These are phyloP conservation scores for Penicillium nucicola DNA, from an alignment of 495 filamentous ascomycete species.

Conservation along the genomic window DNA sequence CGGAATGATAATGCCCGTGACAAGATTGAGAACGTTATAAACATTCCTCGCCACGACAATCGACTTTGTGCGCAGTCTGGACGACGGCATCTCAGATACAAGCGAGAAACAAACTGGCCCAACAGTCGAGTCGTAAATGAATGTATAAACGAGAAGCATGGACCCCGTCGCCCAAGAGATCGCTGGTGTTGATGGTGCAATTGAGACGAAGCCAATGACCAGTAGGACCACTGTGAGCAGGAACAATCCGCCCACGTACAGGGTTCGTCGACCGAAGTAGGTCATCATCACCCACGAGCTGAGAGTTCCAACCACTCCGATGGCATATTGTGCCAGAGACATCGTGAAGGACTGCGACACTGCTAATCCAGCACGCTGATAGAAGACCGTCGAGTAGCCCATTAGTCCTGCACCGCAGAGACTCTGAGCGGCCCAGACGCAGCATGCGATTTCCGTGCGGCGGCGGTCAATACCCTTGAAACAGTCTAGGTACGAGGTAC, in stretches of 20 bases:
- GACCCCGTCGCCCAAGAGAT: slow-evolving; percentile 52
- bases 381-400: slow-evolving; percentile 74
- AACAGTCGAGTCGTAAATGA: slow-evolving; percentile 54
- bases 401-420: slow-evolving; percentile 70
- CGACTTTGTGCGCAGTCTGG: slow-evolving; percentile 58
- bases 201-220: slow-evolving; percentile 61
- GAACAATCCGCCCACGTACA: slow-evolving; percentile 50
- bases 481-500: slow-evolving; percentile 65
- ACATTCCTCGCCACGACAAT: slow-evolving; percentile 59
- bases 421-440: slow-evolving; percentile 78
- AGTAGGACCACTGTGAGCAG: slow-evolving; percentile 48
- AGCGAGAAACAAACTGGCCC: slow-evolving; percentile 63
- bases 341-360: slow-evolving; percentile 31
- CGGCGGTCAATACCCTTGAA: slow-evolving; percentile 69
- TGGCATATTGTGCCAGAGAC: slow-evolving; percentile 23
- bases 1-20: slow-evolving; percentile 61
- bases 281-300: slow-evolving; percentile 29
- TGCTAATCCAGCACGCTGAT: slow-evolving; percentile 39
- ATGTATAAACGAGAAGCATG: slow-evolving; percentile 55
- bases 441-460: slow-evolving; percentile 71
- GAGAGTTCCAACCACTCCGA: slow-evolving; percentile 27
- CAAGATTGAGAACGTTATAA: slow-evolving; percentile 56
- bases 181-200: slow-evolving; percentile 36
- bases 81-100: slow-evolving; percentile 56
- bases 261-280: slow-evolving; percentile 48